Evolutionary conservation across 2,329 filamentous ascomycete species (phyloP).

Genomic region (Pseudogymnoascus sp.): DNA sequence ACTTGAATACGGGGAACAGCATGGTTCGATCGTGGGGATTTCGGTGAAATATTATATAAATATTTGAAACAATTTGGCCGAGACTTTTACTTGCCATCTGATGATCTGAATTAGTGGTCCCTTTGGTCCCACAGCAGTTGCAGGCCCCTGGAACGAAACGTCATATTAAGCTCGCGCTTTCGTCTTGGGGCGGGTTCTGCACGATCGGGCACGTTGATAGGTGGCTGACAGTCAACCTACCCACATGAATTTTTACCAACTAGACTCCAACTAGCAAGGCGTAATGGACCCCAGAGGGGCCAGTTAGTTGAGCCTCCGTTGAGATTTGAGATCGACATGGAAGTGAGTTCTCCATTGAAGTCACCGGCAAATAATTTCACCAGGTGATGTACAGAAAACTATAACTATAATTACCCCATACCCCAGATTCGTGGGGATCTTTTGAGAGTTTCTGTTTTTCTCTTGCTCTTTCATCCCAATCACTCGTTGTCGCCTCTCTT

Average conservation of each 20-base stretch:
- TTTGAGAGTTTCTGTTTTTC: not conserved
- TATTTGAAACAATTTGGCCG: not conserved
- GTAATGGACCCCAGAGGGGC: not conserved
- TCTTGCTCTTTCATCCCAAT: not conserved
- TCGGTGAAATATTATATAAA: not conserved
- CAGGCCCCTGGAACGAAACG: not conserved
- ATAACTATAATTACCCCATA: constrained; percentile 12
- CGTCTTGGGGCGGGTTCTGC: not conserved
- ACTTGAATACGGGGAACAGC: not conserved
- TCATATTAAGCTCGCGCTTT: not conserved
- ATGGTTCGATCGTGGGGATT: not conserved
- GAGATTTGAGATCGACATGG: not conserved
- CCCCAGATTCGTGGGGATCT: constrained; percentile 10
- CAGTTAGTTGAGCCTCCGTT: not conserved
- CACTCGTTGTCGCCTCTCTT: not conserved
- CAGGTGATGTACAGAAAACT: constrained; percentile 3
- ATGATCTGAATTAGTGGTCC: not conserved
- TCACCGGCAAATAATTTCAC: not conserved
- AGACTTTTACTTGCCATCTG: not conserved
- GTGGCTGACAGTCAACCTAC: not conserved
- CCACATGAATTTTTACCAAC: not conserved
- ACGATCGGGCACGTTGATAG: not conserved
- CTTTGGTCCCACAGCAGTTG: not conserved
- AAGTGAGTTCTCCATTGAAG: not conserved
- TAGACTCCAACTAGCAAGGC: not conserved